Percentiles rank a stretch among this genome's conserved stretches.
Conservation (phyloP, 2,329 filamentous ascomycete genomes). For the Zasmidium angulare region DNA sequence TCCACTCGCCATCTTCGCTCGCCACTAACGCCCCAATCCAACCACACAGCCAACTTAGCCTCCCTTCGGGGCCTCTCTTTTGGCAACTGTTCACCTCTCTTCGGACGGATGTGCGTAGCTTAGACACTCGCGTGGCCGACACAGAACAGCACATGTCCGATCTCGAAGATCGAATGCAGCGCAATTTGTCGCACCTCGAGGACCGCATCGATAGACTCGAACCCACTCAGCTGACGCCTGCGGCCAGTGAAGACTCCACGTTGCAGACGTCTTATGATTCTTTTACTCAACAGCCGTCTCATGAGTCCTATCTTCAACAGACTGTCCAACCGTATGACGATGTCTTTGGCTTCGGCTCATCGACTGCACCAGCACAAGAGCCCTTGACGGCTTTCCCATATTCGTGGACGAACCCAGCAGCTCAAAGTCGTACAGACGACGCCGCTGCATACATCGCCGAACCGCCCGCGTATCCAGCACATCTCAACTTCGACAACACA, state of each 20-base stretch:
- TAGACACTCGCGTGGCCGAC: slow-evolving; percentile 16
- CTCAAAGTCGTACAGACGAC: no score
- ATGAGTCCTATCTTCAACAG: neutral
- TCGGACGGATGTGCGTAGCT: slow-evolving; percentile 19
- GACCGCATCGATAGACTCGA: slow-evolving; percentile 23
- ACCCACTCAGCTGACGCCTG: slow-evolving; percentile 20
- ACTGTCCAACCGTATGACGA: neutral
- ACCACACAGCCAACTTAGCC: slow-evolving; percentile 7
- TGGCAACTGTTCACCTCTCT: slow-evolving; percentile 27
- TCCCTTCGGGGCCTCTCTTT: slow-evolving; percentile 24
- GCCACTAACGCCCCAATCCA: neutral
- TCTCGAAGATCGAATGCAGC: neutral
- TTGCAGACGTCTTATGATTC: neutral
- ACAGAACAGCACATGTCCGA: slow-evolving; percentile 24
- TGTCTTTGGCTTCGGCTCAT: neutral
- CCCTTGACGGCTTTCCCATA: neutral
- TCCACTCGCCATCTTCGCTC: neutral
- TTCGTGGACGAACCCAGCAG: neutral
- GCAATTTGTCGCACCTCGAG: slow-evolving; percentile 11
- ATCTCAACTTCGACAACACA: neutral
- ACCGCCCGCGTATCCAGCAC: no score
- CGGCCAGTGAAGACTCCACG: slow-evolving; percentile 13
- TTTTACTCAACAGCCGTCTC: neutral
- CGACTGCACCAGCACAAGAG: neutral
- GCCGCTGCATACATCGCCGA: no score